A percentile compares a stretch with the other conserved stretches of the same genome.
Conservation (phyloP, 2,329 filamentous ascomycete genomes). For the Trichoderma sp. region DNA sequence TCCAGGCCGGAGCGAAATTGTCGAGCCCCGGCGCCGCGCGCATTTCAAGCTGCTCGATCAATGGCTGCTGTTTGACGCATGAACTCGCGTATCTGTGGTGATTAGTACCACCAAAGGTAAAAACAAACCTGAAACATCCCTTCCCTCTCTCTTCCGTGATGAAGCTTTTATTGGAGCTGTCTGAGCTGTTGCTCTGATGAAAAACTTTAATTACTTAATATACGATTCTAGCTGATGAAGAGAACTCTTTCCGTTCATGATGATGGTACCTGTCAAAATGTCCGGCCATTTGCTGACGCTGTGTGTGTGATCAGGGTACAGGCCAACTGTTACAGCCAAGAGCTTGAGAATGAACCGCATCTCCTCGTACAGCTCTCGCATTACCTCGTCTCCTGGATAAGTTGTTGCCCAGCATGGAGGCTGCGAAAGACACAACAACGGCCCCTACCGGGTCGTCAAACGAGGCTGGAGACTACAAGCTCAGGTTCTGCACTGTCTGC, state of each 20-base stretch:
- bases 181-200: slow-evolving; percentile 67
- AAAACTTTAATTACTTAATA: slow-evolving; percentile 61
- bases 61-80: slow-evolving; percentile 19
- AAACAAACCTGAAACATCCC: not conserved
- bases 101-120: slow-evolving; percentile 32
- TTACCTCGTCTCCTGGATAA: slow-evolving; percentile 27
- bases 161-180: slow-evolving; percentile 75
- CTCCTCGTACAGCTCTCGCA: slow-evolving; percentile 5
- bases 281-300: slow-evolving; percentile 22
- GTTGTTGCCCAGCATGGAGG: slow-evolving; percentile 44
- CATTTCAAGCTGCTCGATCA: not conserved
- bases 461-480: slow-evolving; percentile 69
- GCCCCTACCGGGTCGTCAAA: slow-evolving; percentile 51
- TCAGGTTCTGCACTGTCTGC: slow-evolving; percentile 98
- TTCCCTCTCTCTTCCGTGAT: slow-evolving; percentile 44
- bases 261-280: not conserved
- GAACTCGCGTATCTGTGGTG: not conserved
- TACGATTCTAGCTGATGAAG: slow-evolving; percentile 40
- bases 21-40: slow-evolving; percentile 3
- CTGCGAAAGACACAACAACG: slow-evolving; percentile 45
- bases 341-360: slow-evolving; percentile 34
- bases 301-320: not conserved
- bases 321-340: slow-evolving; percentile 1
- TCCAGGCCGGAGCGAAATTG: slow-evolving; percentile 22
- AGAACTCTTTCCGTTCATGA: slow-evolving; percentile 22